A percentile compares a stretch with the other conserved stretches of the same genome.
phyloP scores from a whole-genome alignment of 2,329 filamentous ascomycete species.

The Colletotrichum sp. region DNA sequence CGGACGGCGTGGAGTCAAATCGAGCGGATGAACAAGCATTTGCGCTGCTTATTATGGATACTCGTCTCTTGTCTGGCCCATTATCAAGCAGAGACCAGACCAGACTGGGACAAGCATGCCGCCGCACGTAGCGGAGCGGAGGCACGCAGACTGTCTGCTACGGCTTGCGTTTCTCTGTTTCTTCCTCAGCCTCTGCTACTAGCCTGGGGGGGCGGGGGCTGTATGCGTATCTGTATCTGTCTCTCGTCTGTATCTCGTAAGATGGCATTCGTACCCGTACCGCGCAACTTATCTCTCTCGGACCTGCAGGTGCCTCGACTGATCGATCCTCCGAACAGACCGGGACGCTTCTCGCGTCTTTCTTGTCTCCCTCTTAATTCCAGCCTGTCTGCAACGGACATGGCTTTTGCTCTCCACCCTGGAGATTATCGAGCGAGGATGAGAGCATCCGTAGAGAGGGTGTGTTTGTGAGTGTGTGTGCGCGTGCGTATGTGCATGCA shows the following conservation, averaged over 20 bases:
- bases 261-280: conserved; percentile 2
- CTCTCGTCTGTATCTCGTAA: not conserved
- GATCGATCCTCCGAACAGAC: not conserved
- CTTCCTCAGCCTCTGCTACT: not conserved
- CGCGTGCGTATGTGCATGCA: not conserved
- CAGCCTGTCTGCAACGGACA: not conserved
- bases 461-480: not conserved
- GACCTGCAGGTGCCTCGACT: conserved; percentile 15
- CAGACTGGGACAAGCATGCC: conserved; percentile 1
- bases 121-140: not conserved
- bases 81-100: conserved; percentile 14
- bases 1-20: conserved; percentile 16
- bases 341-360: not conserved
- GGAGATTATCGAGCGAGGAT: not conserved
- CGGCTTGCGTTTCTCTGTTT: not conserved
- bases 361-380: not conserved
- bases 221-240: not conserved
- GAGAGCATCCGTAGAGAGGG: not conserved
- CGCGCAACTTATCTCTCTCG: conserved; percentile 10
- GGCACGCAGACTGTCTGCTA: not conserved
- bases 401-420: not conserved
- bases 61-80: conserved; percentile 3
- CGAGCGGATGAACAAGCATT: conserved; percentile 22
- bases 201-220: not conserved
- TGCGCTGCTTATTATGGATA: conserved; percentile 15